phyloP scores from a whole-genome alignment of 2,329 filamentous ascomycete genomes.

The Aspergillus fumigatiaffinis region DNA sequence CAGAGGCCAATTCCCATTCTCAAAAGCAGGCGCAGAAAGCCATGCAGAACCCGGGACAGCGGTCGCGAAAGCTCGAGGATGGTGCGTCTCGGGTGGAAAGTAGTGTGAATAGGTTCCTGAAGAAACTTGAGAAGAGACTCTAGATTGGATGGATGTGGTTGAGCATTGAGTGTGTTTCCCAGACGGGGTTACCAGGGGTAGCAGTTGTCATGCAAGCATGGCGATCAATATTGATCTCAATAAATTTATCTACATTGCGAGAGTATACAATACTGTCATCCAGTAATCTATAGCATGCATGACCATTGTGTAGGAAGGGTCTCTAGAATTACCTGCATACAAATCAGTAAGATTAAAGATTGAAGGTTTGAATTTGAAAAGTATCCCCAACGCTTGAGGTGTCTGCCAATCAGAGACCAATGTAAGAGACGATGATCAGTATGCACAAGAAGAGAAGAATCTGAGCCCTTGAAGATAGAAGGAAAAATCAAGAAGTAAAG shows the following conservation, averaged over 20 bases:
- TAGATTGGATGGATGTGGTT: constrained; percentile 5
- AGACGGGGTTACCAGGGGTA: too few relatives aligned
- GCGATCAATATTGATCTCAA: background rate
- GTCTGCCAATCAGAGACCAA: background rate
- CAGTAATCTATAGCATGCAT: background rate
- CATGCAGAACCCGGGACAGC: constrained; percentile 28
- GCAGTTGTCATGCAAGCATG: background rate
- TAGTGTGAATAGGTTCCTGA: constrained; percentile 43
- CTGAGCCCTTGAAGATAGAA: background rate
- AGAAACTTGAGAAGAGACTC: constrained; percentile 43
- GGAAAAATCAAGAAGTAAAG: background rate
- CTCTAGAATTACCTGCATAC: too few relatives aligned
- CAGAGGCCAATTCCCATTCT: constrained; percentile 35
- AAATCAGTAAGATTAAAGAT: background rate
- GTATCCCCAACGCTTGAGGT: background rate
- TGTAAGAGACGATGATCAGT: background rate
- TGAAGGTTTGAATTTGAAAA: too few relatives aligned
- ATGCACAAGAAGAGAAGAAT: background rate
- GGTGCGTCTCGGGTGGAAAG: constrained; percentile 38
- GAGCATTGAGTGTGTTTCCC: background rate
- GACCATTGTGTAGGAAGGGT: too few relatives aligned
- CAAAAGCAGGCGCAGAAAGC: constrained; percentile 33
- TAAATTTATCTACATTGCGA: background rate
- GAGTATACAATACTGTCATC: background rate
- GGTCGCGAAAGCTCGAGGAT: constrained; percentile 37